Evolutionary conservation across 2,329 filamentous ascomycete species (phyloP), one percentile per base, ranked within the genome.

Genomic region (Aspergillus ibericus): DNA sequence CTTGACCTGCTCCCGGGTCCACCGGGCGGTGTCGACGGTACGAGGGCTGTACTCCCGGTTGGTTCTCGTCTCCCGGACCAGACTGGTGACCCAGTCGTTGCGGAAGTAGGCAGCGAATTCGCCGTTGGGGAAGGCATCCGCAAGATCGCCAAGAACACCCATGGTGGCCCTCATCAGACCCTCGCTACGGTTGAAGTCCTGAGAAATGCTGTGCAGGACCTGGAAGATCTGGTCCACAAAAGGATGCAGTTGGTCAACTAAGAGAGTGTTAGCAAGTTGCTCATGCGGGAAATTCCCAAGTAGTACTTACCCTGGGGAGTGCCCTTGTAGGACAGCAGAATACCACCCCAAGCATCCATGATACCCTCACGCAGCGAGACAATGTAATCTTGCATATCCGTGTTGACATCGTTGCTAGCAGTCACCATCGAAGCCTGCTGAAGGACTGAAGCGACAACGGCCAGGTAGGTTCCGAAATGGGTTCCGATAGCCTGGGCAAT

Each of bases 341-440:
- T 95, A 66, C 95, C 95, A 70, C 93, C 92, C 93, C 96, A 99
- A 34, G 95, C 95, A 82, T 99, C 95, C 89, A 98, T 96, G 66
- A 99, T 98, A 67, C 93, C 95, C 74, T 99, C 96, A 55, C 95
- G 89, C 50, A 99, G 84, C 18, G 93, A 96, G 64, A 96, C 86
- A 67, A 99, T 89, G 74, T 99, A 99, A 77, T 98, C 93, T 58
- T 93, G 88, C 90, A 98, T 96, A 78, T 99, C 95, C 68, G 93
- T 95, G 52, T 90, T 90, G 59, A 90, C 88, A 66, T 97, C 92
- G 27, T 87, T 83, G 57, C 86, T 86, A 42, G 91, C 86, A 32
- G 88, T 90, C 57, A 99, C 92, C 46, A 84, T 87, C 16, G 92
- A 90, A 56, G 95, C 95, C 76, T 98, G 93, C 77, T 97, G 92